Base-by-base conservation (phyloP, 2,329 filamentous ascomycete genomes). In the Botrytis paeoniae region DNA sequence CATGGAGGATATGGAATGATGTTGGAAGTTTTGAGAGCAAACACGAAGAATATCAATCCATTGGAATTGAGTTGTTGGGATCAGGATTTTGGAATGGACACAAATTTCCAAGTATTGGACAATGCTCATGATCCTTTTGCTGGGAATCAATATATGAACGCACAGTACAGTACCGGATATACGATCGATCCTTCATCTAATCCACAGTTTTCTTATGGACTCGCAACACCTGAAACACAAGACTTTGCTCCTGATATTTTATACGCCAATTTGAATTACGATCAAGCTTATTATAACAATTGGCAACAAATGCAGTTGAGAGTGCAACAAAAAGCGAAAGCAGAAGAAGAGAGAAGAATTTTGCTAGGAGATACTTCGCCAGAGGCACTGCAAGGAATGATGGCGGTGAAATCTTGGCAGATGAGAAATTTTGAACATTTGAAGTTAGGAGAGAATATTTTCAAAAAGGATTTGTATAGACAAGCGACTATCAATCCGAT, bases 1-100 rank as follows among this genome's bases (percentile, higher is more conserved):
- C 62, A 75, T 66, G 74, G 75, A 22, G 75, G 74, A 22, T 76
- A 76, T 62, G 73, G 75, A 1, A 76, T 76, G 75, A 69, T 76
- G n/a, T 45, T 76, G 37, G 60, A 70, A 12, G 45, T 75, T 20
- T 60, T 76, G 29, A 51, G 51, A 68, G 70, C 69, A 10, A 75
- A 76, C 35, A 75, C 72, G 3, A 75, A 72, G 29, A 71, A 70
- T 29, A 41, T 76, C 14, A 76, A 76, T 59, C 75, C 75, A 14
- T 37, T 76, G 54, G 71, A 74, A 35, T 54, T 74, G 51, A 69
- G 63, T 14, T 72, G 72, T 43, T 76, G 75, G 75, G 59, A 54
- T 41, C 51, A 73, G 18, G 61, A 72, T 25, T 25, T 37, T 8
- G 22, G 37, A 25, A 32, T 59, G 4, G n/a, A 48, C 18, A 60